Conservation (phyloP, 345 rosid genomes). For the Lepidium aucheri region DNA sequence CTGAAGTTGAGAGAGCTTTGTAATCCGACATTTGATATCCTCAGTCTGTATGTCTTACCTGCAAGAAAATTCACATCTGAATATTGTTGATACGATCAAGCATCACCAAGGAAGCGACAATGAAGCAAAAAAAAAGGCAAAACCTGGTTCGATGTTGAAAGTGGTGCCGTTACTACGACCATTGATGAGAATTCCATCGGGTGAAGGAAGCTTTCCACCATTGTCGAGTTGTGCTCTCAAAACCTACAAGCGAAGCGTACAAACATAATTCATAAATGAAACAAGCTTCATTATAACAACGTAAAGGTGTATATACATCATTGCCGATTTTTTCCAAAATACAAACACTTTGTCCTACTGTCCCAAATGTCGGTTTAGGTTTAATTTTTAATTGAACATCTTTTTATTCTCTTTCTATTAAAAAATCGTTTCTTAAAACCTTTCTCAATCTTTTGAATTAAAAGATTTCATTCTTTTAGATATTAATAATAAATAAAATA, state of each 20-base stretch:
- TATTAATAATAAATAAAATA: too few species aligned
- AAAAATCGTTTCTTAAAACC: too few species aligned
- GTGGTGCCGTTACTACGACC: not conserved
- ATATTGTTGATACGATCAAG: not conserved
- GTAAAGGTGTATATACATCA: too few species aligned
- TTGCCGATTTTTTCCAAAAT: too few species aligned
- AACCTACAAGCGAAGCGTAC: not conserved
- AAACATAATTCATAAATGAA: not conserved
- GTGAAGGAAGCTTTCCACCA: not conserved
- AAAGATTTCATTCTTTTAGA: too few species aligned
- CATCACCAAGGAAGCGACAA: not conserved
- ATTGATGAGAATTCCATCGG: slow-evolving; percentile 4
- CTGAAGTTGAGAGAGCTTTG: slow-evolving; percentile 77
- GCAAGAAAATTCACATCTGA: not conserved
- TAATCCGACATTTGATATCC: slow-evolving; percentile 83
- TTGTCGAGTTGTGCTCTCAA: not conserved
- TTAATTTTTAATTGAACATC: too few species aligned
- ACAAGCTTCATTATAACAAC: too few species aligned
- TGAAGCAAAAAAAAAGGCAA: not conserved
- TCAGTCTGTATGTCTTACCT: slow-evolving; percentile 64
- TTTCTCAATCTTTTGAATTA: too few species aligned
- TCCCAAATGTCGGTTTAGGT: too few species aligned
- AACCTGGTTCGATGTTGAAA: not conserved
- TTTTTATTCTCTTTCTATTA: too few species aligned
- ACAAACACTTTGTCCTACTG: too few species aligned